phyloP scores from a whole-genome alignment of 257 asterid species.

The Nicotiana noctiflora region DNA sequence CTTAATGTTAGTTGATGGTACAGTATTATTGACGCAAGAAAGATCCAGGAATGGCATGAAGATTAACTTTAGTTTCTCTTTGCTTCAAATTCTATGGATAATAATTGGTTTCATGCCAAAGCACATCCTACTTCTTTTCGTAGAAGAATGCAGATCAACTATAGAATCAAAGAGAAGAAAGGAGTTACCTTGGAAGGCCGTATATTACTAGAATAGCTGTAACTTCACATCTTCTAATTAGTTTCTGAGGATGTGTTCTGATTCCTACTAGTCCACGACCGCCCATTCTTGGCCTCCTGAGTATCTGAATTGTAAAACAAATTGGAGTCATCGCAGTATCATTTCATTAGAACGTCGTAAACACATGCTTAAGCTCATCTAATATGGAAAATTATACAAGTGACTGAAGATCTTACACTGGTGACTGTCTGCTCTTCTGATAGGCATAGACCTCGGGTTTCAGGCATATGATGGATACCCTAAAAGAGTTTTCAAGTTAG shows the following conservation, averaged over 20 bases:
- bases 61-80: background rate
- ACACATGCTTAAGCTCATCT: background rate
- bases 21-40: background rate
- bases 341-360: background rate
- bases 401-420: slow-evolving; percentile 49
- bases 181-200: slow-evolving; percentile 93
- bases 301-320: slow-evolving; percentile 38
- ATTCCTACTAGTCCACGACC: slow-evolving; percentile 68
- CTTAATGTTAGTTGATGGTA: background rate
- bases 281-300: slow-evolving; percentile 74
- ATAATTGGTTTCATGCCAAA: background rate
- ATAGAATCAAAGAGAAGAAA: background rate
- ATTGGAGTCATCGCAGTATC: background rate
- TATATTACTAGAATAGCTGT: slow-evolving; percentile 89
- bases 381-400: background rate
- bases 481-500: slow-evolving; percentile 16
- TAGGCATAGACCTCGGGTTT: slow-evolving; percentile 93
- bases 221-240: slow-evolving; percentile 79
- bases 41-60: background rate
- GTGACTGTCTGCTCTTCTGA: slow-evolving; percentile 97
- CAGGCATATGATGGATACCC: slow-evolving; percentile 99
- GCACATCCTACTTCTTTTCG: background rate
- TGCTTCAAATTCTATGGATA: background rate
- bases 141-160: background rate
- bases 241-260: slow-evolving; percentile 83